Percentiles rank a stretch among this genome's conserved stretches.
Conservation (phyloP, 2,329 filamentous ascomycete genomes). For the Microdochium nivale region DNA sequence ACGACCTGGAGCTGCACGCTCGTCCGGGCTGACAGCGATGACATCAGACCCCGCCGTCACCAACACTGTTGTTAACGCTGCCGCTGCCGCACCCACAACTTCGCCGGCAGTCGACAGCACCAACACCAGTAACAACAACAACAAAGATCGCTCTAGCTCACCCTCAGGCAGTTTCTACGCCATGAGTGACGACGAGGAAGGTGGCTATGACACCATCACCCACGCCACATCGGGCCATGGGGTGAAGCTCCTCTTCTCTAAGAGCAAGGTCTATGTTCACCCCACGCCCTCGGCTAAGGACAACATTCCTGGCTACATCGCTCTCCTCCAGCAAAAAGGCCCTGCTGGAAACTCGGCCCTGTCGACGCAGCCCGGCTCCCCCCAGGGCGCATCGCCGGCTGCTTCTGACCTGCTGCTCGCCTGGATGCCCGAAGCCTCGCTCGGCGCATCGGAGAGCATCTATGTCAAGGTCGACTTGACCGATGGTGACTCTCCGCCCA, state of each 20-base stretch:
- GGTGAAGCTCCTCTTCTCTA: slow-evolving; percentile 89
- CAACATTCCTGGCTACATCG: slow-evolving; percentile 91
- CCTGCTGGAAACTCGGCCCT: slow-evolving; percentile 30
- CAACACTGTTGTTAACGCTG: slow-evolving; percentile 3
- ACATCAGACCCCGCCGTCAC: slow-evolving; percentile 20
- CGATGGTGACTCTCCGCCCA: slow-evolving; percentile 71
- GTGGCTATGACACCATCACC: slow-evolving; percentile 88
- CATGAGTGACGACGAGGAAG: slow-evolving; percentile 92
- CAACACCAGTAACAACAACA: neutral
- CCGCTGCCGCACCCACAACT: neutral
- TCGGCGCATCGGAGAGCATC: slow-evolving; percentile 77
- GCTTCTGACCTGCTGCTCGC: slow-evolving; percentile 71
- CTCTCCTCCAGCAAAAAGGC: slow-evolving; percentile 82
- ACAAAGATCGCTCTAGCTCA: slow-evolving; percentile 42
- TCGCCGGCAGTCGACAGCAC: slow-evolving; percentile 1
- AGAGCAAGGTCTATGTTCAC: slow-evolving; percentile 99
- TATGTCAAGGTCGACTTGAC: slow-evolving; percentile 94
- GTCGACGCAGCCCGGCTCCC: slow-evolving; percentile 31
- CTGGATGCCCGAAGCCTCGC: slow-evolving; percentile 83
- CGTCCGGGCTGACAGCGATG: slow-evolving; percentile 12
- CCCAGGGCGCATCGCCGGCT: slow-evolving; percentile 24
- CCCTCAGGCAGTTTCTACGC: slow-evolving; percentile 88
- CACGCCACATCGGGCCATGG: slow-evolving; percentile 69
- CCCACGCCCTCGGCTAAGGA: slow-evolving; percentile 89
- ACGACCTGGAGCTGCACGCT: neutral